Percentiles rank a stretch among this genome's conserved stretches.
phyloP scores from a whole-genome alignment of 768 basidiomycete species.

The Amanita molliuscula region DNA sequence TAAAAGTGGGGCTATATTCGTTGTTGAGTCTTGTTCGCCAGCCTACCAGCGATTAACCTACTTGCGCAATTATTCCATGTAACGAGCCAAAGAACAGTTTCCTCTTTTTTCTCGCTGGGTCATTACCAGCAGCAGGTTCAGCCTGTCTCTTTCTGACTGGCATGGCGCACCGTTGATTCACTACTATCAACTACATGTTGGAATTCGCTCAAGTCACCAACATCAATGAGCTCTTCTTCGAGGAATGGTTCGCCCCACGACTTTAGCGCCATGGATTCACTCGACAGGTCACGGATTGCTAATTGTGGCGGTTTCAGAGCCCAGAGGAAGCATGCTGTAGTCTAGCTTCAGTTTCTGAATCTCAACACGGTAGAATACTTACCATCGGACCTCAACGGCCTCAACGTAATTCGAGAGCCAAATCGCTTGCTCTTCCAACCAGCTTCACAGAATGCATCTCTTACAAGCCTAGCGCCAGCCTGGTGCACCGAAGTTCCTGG shows the following conservation, averaged over 20 bases:
- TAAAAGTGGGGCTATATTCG: conserved; percentile 25
- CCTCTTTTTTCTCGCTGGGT: conserved; percentile 18
- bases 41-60: conserved; percentile 18
- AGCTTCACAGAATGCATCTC: background rate
- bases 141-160: background rate
- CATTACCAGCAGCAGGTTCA: too few relatives aligned
- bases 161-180: background rate
- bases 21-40: conserved; percentile 9
- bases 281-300: background rate
- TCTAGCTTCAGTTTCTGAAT: background rate
- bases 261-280: conserved; percentile 6
- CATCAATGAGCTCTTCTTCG: conserved; percentile 23
- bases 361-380: background rate
- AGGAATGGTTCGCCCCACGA: conserved; percentile 29
- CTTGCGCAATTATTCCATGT: conserved; percentile 33
- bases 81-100: conserved; percentile 26
- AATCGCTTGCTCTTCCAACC: background rate
- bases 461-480: background rate
- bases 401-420: background rate
- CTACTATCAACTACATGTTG: conserved; percentile 20
- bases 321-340: conserved; percentile 7
- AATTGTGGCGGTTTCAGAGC: background rate
- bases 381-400: background rate
- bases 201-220: conserved; percentile 36
- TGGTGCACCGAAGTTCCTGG: background rate